phyloP scores from a whole-genome alignment of 2,329 filamentous ascomycete species.

The Colletotrichum nymphaeae region DNA sequence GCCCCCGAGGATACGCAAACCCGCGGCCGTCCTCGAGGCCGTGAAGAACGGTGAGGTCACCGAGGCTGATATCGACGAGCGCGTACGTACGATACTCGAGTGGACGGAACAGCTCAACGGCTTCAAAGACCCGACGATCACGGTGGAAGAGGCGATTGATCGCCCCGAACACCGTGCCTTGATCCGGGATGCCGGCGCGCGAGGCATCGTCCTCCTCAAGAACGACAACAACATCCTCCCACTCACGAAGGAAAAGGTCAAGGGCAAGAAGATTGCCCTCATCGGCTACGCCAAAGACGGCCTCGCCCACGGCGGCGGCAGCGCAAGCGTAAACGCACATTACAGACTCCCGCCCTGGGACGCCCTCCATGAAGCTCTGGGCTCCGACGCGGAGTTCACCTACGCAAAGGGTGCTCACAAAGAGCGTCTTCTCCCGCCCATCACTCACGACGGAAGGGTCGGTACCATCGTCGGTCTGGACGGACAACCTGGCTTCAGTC shows the following conservation, averaged over 20 bases:
- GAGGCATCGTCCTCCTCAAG: slow-evolving; percentile 80
- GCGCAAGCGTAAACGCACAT: slow-evolving; percentile 51
- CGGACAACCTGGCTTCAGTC: slow-evolving; percentile 46
- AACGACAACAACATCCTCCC: slow-evolving; percentile 70
- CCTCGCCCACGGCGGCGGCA: slow-evolving; percentile 50
- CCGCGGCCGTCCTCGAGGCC: slow-evolving; percentile 38
- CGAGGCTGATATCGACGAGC: slow-evolving; percentile 34
- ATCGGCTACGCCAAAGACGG: slow-evolving; percentile 51
- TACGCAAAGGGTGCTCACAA: slow-evolving; percentile 41
- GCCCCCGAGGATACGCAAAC: slow-evolving; percentile 39
- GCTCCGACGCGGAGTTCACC: slow-evolving; percentile 62
- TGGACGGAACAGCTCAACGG: slow-evolving; percentile 44
- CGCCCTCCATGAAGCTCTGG: slow-evolving; percentile 64
- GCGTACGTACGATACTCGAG: slow-evolving; percentile 47
- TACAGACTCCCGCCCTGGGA: slow-evolving; percentile 65
- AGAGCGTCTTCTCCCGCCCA: slow-evolving; percentile 38
- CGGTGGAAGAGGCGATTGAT: slow-evolving; percentile 46
- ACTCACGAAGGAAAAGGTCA: slow-evolving; percentile 58
- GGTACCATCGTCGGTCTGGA: slow-evolving; percentile 45
- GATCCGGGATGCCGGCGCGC: slow-evolving; percentile 63
- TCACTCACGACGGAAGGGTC: slow-evolving; percentile 36
- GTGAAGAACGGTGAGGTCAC: slow-evolving; percentile 40
- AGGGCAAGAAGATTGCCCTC: slow-evolving; percentile 50
- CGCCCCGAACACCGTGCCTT: slow-evolving; percentile 66
- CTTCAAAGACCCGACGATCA: slow-evolving; percentile 47